Conservation (phyloP, 2,329 filamentous ascomycete genomes). For the Aureobasidium leucospermi region DNA sequence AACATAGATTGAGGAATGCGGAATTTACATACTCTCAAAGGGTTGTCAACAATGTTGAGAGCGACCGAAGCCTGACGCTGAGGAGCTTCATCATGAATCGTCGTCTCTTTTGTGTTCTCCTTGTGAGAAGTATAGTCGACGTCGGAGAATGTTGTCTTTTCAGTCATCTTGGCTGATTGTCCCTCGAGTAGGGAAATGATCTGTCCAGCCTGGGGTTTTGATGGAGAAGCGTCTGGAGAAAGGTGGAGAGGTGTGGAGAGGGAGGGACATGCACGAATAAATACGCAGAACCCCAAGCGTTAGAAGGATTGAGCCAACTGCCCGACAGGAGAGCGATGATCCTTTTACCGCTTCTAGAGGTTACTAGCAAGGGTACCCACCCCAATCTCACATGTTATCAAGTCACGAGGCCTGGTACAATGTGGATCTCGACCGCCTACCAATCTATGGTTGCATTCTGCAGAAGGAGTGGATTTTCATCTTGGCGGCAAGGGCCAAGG, state of each 20-base stretch:
- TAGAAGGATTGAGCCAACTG: neutral
- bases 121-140: neutral
- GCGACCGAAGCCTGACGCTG: constrained; percentile 35
- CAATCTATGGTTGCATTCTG: constrained; percentile 9
- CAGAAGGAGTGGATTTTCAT: neutral
- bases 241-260: neutral
- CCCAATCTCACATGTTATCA: neutral
- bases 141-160: constrained; percentile 4
- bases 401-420: constrained; percentile 2
- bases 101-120: neutral
- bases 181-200: constrained; percentile 6
- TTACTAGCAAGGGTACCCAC: constrained; percentile 7
- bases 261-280: neutral
- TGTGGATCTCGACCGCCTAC: constrained; percentile 3
- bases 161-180: constrained; percentile 5
- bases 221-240: constrained; percentile 11
- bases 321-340: neutral
- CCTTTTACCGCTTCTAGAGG: constrained; percentile 8
- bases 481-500: constrained; percentile 5
- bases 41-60: constrained; percentile 42
- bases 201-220: neutral
- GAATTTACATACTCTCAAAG: constrained; percentile 32
- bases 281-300: neutral
- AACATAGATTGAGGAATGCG: neutral
- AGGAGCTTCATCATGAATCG: constrained; percentile 14